Percentiles rank a stretch among this genome's conserved stretches.
These are phyloP conservation scores for Linum lewisii DNA, from an alignment of 345 rosid species.

Conservation along the genomic window DNA sequence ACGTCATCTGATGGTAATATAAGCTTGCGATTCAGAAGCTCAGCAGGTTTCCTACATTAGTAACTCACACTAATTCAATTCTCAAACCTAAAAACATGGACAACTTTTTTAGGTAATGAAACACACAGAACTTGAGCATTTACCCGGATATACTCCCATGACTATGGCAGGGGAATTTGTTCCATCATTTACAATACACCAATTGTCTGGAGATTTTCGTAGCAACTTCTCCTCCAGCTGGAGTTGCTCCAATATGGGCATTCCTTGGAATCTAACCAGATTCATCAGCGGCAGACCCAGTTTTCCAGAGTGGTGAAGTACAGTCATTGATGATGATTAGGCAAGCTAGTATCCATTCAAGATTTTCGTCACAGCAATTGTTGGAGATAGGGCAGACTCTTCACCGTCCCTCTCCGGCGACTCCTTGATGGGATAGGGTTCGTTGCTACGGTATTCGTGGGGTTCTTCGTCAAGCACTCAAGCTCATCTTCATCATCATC, in stretches of 20 bases:
- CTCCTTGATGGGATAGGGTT: no score
- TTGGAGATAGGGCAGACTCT: no score
- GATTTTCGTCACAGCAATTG: no score
- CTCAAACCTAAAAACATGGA: not conserved
- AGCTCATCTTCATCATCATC: no score
- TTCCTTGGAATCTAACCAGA: constrained; percentile 46
- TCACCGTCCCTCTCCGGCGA: no score
- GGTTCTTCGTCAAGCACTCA: no score
- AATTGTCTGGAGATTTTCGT: constrained; percentile 56
- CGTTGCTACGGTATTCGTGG: no score
- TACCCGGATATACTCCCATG: constrained; percentile 95
- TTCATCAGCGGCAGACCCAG: constrained; percentile 55
- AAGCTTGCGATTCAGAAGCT: constrained; percentile 53
- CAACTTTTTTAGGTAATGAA: no score
- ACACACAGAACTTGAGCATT: no score
- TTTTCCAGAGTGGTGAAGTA: constrained; percentile 18
- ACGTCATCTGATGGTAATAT: constrained; percentile 32
- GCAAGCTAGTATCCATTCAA: no score
- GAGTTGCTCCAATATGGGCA: constrained; percentile 61
- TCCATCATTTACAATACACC: constrained; percentile 83
- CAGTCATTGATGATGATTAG: not conserved
- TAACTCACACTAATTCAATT: constrained; percentile 6
- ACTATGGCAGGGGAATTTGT: constrained; percentile 57
- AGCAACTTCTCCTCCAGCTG: constrained; percentile 65
- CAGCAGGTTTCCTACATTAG: constrained; percentile 50